Conservation (phyloP, 495 filamentous ascomycete genomes). For the Hypoxylon crocopeplum region DNA sequence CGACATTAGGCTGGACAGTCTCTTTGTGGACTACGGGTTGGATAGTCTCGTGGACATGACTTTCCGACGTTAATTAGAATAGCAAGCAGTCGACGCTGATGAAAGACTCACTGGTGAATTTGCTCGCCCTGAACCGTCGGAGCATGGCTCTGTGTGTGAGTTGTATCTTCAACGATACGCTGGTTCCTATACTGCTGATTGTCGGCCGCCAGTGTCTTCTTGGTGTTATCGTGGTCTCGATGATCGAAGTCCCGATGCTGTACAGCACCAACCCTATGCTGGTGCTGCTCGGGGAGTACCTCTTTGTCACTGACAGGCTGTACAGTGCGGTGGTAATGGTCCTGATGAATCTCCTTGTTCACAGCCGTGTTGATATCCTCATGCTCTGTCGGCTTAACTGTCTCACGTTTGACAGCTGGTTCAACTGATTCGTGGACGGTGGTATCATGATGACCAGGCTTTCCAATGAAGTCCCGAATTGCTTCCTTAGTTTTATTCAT, state of each 20-base stretch:
- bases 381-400: slow-evolving; percentile 56
- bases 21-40: slow-evolving; percentile 73
- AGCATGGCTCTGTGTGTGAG: slow-evolving; percentile 52
- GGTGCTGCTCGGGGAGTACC: slow-evolving; percentile 57
- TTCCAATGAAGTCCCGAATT: slow-evolving; percentile 60
- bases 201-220: slow-evolving; percentile 55
- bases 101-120: slow-evolving; percentile 60
- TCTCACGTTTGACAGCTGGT: slow-evolving; percentile 65
- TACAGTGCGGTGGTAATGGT: slow-evolving; percentile 63
- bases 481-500: slow-evolving; percentile 66
- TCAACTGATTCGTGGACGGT: slow-evolving; percentile 67
- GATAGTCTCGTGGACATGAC: slow-evolving; percentile 66
- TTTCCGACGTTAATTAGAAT: background rate
- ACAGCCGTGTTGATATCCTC: slow-evolving; percentile 64
- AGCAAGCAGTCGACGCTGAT: background rate
- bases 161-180: slow-evolving; percentile 52
- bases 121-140: slow-evolving; percentile 65
- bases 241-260: slow-evolving; percentile 63
- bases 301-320: slow-evolving; percentile 58
- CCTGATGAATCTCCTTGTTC: slow-evolving; percentile 68
- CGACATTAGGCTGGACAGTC: slow-evolving; percentile 66
- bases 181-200: slow-evolving; percentile 57
- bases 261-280: slow-evolving; percentile 55
- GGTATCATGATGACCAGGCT: slow-evolving; percentile 65
- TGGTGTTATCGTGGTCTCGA: slow-evolving; percentile 53